These are phyloP conservation scores for Delphinella strobiligena DNA, from an alignment of 2,329 filamentous ascomycete species.

Conservation along the genomic window DNA sequence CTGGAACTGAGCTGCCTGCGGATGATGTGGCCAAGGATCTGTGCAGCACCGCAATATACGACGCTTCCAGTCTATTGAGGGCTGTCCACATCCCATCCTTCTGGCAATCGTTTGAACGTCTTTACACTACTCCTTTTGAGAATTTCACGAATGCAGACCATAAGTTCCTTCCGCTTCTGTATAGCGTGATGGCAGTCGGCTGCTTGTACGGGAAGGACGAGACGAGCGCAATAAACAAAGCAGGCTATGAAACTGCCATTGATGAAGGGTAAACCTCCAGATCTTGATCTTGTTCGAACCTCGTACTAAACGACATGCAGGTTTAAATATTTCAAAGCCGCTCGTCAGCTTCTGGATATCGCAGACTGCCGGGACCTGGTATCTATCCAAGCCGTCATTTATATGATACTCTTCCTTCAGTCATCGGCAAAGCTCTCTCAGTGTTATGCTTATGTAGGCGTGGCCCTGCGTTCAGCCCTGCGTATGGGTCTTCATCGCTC, in stretches of 20 bases:
- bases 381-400: constrained; percentile 39
- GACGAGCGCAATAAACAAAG: constrained; percentile 21
- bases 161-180: constrained; percentile 35
- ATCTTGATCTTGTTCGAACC: neutral
- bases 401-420: constrained; percentile 42
- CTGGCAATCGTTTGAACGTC: constrained; percentile 59
- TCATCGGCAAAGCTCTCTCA: constrained; percentile 40
- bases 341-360: constrained; percentile 38
- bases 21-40: constrained; percentile 44
- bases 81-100: constrained; percentile 76
- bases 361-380: constrained; percentile 39
- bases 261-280: constrained; percentile 29
- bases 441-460: constrained; percentile 41
- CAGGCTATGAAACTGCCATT: constrained; percentile 33
- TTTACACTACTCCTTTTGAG: constrained; percentile 56
- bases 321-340: constrained; percentile 37
- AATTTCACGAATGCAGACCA: constrained; percentile 34
- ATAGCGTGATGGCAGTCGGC: constrained; percentile 36
- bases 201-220: constrained; percentile 34
- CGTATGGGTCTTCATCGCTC: constrained; percentile 41
- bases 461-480: constrained; percentile 37
- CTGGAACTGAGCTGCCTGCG: constrained; percentile 55
- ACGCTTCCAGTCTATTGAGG: constrained; percentile 52
- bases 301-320: constrained; percentile 14
- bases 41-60: constrained; percentile 48